Evolutionary conservation across 371 early-diverging fungal genomes (phyloP).

Genomic region (Coelomomyces lativittatus): DNA sequence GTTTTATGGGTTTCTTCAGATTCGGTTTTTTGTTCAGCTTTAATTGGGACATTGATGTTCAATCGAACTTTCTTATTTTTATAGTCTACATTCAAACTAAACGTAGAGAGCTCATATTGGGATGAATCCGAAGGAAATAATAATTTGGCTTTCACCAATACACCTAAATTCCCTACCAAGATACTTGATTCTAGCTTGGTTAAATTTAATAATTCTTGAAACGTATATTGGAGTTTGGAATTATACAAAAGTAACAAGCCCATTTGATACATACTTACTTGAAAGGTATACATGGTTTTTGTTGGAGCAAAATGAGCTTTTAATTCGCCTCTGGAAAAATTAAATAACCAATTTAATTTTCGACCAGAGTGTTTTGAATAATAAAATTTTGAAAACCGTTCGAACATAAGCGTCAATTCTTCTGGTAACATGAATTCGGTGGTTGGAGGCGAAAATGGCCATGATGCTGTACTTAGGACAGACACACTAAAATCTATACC

Average conservation of each 20-base stretch:
- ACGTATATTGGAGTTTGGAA: conserved; percentile 35
- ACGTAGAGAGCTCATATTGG: conserved; percentile 14
- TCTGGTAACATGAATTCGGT: conserved; percentile 65
- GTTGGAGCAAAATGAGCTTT: conserved; percentile 58
- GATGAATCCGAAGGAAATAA: conserved; percentile 30
- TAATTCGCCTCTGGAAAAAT: conserved; percentile 68
- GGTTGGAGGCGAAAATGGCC: conserved; percentile 69
- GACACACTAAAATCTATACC: conserved; percentile 64
- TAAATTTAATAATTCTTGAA: conserved; percentile 37
- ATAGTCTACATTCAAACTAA: conserved; percentile 63
- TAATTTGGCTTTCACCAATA: conserved; percentile 65
- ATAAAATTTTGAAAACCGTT: conserved; percentile 66
- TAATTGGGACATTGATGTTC: conserved; percentile 62
- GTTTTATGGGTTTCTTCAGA: conserved; percentile 69
- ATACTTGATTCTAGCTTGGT: conserved; percentile 55
- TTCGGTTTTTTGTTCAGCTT: conserved; percentile 69
- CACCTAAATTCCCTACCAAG: conserved; percentile 47
- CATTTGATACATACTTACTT: conserved; percentile 66
- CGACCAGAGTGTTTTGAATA: conserved; percentile 61
- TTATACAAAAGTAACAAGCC: conserved; percentile 72
- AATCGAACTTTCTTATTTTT: conserved; percentile 71
- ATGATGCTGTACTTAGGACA: conserved; percentile 65
- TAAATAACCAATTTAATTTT: conserved; percentile 80
- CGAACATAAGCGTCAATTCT: conserved; percentile 54
- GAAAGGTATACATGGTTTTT: conserved; percentile 52